A percentile compares a stretch with the other conserved stretches of the same genome.
Conservation (phyloP, 257 asterid genomes). For the Solanum chmielewskii region DNA sequence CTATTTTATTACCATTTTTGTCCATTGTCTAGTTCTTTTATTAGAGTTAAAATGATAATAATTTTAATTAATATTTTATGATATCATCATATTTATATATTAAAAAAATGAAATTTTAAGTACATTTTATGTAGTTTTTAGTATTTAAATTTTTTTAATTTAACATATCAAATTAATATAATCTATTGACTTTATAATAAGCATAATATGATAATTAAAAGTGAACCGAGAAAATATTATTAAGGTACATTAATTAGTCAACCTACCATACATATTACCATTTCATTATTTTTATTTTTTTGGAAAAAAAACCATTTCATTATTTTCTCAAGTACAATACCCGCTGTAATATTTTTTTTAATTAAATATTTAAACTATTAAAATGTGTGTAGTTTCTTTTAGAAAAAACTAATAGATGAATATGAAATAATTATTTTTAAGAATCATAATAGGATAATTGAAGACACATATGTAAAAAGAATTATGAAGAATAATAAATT, state of each 20-base stretch:
- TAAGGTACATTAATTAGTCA: background rate
- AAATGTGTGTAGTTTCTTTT: background rate
- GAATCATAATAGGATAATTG: background rate
- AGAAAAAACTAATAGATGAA: no score
- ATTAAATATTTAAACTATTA: no score
- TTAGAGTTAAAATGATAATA: no score
- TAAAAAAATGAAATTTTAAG: no score
- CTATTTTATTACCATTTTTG: background rate
- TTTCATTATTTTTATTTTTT: background rate
- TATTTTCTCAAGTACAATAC: background rate
- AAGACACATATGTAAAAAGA: background rate
- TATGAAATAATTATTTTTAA: background rate
- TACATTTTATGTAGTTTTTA: no score
- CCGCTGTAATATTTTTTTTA: no score
- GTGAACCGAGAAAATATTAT: background rate
- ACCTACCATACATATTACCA: background rate
- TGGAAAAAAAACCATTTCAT: background rate
- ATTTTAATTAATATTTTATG: no score
- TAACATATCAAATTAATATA: no score
- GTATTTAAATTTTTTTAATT: no score
- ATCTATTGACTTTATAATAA: no score
- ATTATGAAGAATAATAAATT: background rate
- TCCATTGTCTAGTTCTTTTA: no score
- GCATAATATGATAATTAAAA: rapidly evolving
- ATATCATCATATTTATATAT: no score